These are phyloP conservation scores for Coprinopsis sp. DNA, from an alignment of 768 basidiomycete species.

Conservation along the genomic window DNA sequence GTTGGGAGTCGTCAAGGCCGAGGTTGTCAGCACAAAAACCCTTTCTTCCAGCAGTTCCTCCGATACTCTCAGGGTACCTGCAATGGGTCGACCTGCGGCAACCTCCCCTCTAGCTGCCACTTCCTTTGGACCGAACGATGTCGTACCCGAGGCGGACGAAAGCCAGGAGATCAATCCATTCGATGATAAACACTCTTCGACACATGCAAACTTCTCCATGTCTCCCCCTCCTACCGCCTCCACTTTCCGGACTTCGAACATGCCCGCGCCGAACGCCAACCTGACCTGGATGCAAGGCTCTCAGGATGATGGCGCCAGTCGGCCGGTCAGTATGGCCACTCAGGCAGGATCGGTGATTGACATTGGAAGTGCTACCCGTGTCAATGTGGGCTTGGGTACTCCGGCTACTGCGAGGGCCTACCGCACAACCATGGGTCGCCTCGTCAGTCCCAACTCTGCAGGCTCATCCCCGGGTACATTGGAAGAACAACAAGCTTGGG, in stretches of 20 bases:
- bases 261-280: slow-evolving; percentile 32
- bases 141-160: slow-evolving; percentile 54
- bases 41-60: slow-evolving; percentile 29
- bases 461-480: slow-evolving; percentile 32
- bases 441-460: slow-evolving; percentile 45
- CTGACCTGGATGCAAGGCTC: slow-evolving; percentile 35
- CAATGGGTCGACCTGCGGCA: slow-evolving; percentile 42
- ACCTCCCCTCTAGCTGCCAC: slow-evolving; percentile 63
- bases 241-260: slow-evolving; percentile 32
- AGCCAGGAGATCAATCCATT: slow-evolving; percentile 58
- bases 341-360: slow-evolving; percentile 55
- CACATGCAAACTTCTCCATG: slow-evolving; percentile 26
- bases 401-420: slow-evolving; percentile 39
- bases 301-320: slow-evolving; percentile 31
- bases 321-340: slow-evolving; percentile 61
- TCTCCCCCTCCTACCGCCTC: slow-evolving; percentile 38
- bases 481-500: slow-evolving; percentile 65
- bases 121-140: slow-evolving; percentile 68
- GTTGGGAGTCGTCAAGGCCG: slow-evolving; percentile 72
- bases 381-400: slow-evolving; percentile 50
- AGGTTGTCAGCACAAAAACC: slow-evolving; percentile 62
- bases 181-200: slow-evolving; percentile 52
- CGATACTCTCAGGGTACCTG: slow-evolving; percentile 40
- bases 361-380: slow-evolving; percentile 61
- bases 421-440: slow-evolving; percentile 58